phyloP scores from a whole-genome alignment of 2,329 filamentous ascomycete genomes.

The Hymenoscyphus repandus region DNA sequence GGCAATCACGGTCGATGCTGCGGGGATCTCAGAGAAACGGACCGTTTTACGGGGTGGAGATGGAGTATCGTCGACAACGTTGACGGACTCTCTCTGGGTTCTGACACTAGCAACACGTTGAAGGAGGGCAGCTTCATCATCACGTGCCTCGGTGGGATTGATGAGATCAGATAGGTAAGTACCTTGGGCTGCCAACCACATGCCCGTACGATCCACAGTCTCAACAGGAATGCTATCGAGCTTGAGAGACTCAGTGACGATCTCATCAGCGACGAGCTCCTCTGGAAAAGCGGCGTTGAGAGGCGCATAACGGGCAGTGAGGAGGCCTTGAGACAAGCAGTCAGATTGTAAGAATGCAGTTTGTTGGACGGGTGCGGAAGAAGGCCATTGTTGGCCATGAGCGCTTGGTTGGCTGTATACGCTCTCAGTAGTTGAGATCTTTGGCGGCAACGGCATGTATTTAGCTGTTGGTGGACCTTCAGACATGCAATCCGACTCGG shows the following conservation, averaged over 20 bases:
- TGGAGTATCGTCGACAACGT: conserved; percentile 36
- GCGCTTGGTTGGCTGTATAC: too few species aligned
- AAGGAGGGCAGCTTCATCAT: conserved; percentile 29
- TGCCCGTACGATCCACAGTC: conserved; percentile 78
- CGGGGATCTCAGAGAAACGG: conserved; percentile 56
- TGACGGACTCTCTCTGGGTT: conserved; percentile 22
- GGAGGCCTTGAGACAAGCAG: neutral
- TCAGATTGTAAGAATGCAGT: too few species aligned
- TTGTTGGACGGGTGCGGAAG: too few species aligned
- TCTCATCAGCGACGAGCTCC: conserved; percentile 59
- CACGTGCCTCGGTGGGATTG: conserved; percentile 44
- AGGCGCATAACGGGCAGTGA: neutral
- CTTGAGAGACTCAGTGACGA: conserved; percentile 61
- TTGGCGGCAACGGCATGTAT: too few species aligned
- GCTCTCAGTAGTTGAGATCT: too few species aligned
- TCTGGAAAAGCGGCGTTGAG: conserved; percentile 20
- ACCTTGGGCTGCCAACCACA: conserved; percentile 81
- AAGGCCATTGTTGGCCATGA: too few species aligned
- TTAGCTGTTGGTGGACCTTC: conserved; percentile 63
- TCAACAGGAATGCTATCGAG: conserved; percentile 64
- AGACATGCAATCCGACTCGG: conserved; percentile 39
- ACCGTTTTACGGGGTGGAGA: conserved; percentile 63
- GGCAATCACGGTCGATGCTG: conserved; percentile 30
- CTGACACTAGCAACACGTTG: conserved; percentile 26
- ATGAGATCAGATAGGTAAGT: conserved; percentile 67